Base-by-base conservation (phyloP, 768 basidiomycete species). In the Mycena rosella region DNA sequence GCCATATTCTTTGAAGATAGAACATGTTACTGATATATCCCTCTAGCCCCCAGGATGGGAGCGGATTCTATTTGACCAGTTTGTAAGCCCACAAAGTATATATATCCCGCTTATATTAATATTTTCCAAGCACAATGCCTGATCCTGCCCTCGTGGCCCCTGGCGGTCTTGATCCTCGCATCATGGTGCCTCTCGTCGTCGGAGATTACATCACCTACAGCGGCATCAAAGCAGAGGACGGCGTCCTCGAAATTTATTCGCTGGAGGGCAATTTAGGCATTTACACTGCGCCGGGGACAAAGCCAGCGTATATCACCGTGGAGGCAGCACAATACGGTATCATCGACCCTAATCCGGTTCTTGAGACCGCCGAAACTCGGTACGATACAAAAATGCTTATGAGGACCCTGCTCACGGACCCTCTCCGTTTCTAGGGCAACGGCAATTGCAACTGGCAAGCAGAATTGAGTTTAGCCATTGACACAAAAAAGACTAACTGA, bases 191-290 rank as follows among this genome's bases (percentile, higher is more conserved):
- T 29, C 45, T 53, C 44, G 56, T 45, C n/a, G n/a, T n/a, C n/a
- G n/a, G n/a, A n/a, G n/a, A n/a, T n/a, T n/a, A n/a, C n/a, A n/a
- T n/a, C n/a, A 48, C 47, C 4, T 48, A 20, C 47, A 48, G 22
- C 63, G 74, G 65, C n/a, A 70, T 55, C 6, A 65, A 70, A 58
- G 38, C 27, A 7, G 32, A 69, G 22, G 47, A 20, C 67, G 44
- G 18, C 47, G 60, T 48, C 22, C 24, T 71, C 24, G 70, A 63
- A 17, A 56, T 66, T 1, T 74, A 74, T 36, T 64, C 67, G 1
- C 58, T 74, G 11, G 70, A 71, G 26, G 73, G 69, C 1, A 74
- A 73, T 29, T 24, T 74, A 18, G 72, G 72, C 0, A 48, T 74
- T 26, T 71, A 71, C 40, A 74, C 73, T 5, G 62, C 72, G 14